Evolutionary conservation across 2,329 filamentous ascomycete genomes (phyloP), one percentile per base, ranked within the genome.

Genomic region (Neonectria ditissima): DNA sequence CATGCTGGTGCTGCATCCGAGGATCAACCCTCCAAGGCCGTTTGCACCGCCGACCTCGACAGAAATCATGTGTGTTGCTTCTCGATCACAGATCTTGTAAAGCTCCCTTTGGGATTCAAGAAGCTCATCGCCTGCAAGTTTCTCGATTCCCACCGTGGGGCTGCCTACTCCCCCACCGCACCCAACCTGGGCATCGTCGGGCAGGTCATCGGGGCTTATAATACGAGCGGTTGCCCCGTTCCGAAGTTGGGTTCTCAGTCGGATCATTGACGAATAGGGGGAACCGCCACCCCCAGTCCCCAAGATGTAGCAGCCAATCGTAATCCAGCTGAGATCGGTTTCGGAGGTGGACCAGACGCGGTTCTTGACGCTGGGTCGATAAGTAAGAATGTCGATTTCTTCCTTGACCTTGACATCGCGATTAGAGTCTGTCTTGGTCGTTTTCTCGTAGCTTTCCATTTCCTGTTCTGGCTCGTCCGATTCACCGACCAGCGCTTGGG

Each of bases 1-100:
- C 74, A 88, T 84, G 64, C 84, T 82, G 1, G 78, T 78, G 55
- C 82, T 84, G 0, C 85, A 84, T 5, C 87, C 87, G 5, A 89
- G 75, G 4, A 88, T 80, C 76, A 90, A 79, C 9, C 84, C 83
- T 66, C 87, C 83, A 9, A 90, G 78, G 0, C 89, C 88, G 66
- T 91, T 91, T 5, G 83, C 84, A 7, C 89, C 89, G n/a, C 89
- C 89, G 57, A 91, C 89, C 69, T 91, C 89, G 11, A 90, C 75
- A 1, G 86, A 83, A 65, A 91, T 86, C 65, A 90, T 84, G 39
- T 87, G 85, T 20, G 87, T 85, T 22, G 86, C 82, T 1, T 74
- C 72, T 16, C 76, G 73, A 39, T 80, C 77, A 51, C 83, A 79
- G 28, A 84, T 82, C 51, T 84, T 82, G 74, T 85, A 87, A 11